Evolutionary conservation across 805 yeast genomes (phyloP).

Genomic region (Suhomyces prunicola): DNA sequence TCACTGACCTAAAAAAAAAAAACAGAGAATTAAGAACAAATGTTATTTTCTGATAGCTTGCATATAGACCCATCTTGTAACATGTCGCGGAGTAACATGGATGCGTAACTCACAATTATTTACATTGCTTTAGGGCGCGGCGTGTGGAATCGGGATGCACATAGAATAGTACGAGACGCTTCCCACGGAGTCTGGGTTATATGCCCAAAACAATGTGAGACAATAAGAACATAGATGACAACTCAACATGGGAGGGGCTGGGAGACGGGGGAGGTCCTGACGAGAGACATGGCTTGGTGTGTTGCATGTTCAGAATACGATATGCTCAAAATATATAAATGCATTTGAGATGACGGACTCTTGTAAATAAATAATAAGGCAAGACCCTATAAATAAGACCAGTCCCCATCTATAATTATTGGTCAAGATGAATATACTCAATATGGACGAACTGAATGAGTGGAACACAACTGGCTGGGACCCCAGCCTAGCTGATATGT

Average conservation of each 20-base stretch:
- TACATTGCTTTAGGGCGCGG: not conserved
- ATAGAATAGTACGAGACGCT: not conserved
- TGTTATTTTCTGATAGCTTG: not conserved
- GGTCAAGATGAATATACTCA: not conserved
- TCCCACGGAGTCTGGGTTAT: not conserved
- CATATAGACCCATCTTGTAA: not conserved
- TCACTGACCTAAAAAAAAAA: not conserved
- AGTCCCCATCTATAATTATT: not conserved
- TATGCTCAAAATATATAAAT: not conserved
- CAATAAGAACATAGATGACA: not conserved
- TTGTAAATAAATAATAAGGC: not conserved
- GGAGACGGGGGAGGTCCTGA: not conserved
- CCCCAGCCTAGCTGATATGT: not conserved
- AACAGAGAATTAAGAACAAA: not conserved
- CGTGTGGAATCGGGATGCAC: not conserved
- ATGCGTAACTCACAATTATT: not conserved
- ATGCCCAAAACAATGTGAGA: not conserved
- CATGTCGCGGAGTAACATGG: conserved; percentile 1
- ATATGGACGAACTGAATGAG: not conserved
- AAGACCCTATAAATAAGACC: not conserved
- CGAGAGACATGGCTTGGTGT: not conserved
- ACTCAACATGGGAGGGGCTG: not conserved
- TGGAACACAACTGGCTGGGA: not conserved
- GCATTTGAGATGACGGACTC: not conserved
- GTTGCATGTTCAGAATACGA: not conserved